These are phyloP conservation scores for Onygenales sp. DNA, from an alignment of 2,329 filamentous ascomycete genomes.

Conservation along the genomic window DNA sequence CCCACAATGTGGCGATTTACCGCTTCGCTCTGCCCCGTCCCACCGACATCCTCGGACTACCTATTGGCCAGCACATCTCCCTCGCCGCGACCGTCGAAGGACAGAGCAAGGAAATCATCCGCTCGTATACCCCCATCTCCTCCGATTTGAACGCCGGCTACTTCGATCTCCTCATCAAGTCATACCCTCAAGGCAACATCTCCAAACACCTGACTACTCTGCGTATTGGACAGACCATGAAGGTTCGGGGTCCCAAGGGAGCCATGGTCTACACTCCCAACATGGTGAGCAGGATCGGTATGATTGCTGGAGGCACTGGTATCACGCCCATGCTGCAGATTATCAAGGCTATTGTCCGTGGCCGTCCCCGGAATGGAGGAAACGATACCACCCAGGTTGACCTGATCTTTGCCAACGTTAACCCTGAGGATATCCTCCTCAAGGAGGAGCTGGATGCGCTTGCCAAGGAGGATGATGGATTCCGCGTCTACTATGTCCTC, in stretches of 20 bases:
- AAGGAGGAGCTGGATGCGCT: slow-evolving; percentile 83
- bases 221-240: slow-evolving; percentile 75
- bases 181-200: slow-evolving; percentile 96
- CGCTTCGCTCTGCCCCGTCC: slow-evolving; percentile 76
- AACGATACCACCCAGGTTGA: slow-evolving; percentile 85
- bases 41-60: slow-evolving; percentile 79
- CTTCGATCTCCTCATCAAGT: slow-evolving; percentile 96
- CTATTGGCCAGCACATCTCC: slow-evolving; percentile 98
- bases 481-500: slow-evolving; percentile 88
- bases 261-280: slow-evolving; percentile 96
- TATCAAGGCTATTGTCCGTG: slow-evolving; percentile 78
- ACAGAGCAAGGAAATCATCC: slow-evolving; percentile 70
- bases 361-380: slow-evolving; percentile 52
- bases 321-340: slow-evolving; percentile 99
- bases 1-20: slow-evolving; percentile 98
- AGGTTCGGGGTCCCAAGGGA: slow-evolving; percentile 88
- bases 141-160: slow-evolving; percentile 81
- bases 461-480: slow-evolving; percentile 64
- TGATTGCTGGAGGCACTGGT: slow-evolving; percentile 95
- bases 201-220: slow-evolving; percentile 82
- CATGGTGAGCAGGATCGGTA: slow-evolving; percentile 92
- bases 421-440: slow-evolving; percentile 82
- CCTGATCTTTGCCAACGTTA: slow-evolving; percentile 95
- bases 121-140: slow-evolving; percentile 86
- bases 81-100: slow-evolving; percentile 76